These are phyloP conservation scores for Alternaria brassicae DNA, from an alignment of 2,329 filamentous ascomycete species.

Conservation along the genomic window DNA sequence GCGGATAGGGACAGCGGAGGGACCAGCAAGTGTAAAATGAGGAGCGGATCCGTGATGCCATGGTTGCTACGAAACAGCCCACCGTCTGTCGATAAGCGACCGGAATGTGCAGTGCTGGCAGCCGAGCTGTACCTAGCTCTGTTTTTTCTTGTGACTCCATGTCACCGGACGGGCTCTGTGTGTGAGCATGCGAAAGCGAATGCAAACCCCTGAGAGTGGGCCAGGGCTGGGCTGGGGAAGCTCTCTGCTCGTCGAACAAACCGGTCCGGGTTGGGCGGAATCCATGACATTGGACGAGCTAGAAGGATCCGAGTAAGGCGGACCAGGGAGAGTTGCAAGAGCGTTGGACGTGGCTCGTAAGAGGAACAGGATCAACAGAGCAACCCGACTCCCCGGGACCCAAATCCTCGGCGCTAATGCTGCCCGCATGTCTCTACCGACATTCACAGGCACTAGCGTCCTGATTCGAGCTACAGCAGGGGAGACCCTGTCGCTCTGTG, in stretches of 20 bases:
- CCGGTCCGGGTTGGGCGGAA: conserved; percentile 44
- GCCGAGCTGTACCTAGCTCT: conserved; percentile 23
- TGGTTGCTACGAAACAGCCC: conserved; percentile 33
- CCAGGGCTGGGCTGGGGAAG: conserved; percentile 43
- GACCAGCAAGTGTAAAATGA: conserved; percentile 44
- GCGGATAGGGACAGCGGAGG: conserved; percentile 49
- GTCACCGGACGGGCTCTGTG: conserved; percentile 34
- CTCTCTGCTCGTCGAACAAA: conserved; percentile 34
- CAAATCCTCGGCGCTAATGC: conserved; percentile 16
- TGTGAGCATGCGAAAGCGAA: conserved; percentile 18
- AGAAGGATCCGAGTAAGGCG: conserved; percentile 43
- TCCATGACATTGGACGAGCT: conserved; percentile 46
- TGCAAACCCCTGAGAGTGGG: conserved; percentile 45
- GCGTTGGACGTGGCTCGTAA: conserved; percentile 46
- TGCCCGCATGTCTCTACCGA: conserved; percentile 12
- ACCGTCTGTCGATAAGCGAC: conserved; percentile 37
- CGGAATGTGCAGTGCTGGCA: conserved; percentile 41
- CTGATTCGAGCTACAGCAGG: conserved; percentile 12
- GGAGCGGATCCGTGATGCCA: conserved; percentile 38
- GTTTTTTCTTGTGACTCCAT: conserved; percentile 40
- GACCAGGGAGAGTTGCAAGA: conserved; percentile 41
- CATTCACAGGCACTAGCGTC: conserved; percentile 6
- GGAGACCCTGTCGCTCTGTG: conserved; percentile 27
- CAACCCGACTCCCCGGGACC: conserved; percentile 30
- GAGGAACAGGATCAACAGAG: conserved; percentile 44